Evolutionary conservation across 768 basidiomycete species (phyloP).

Genomic region (Tricholoma bakamatsutake): DNA sequence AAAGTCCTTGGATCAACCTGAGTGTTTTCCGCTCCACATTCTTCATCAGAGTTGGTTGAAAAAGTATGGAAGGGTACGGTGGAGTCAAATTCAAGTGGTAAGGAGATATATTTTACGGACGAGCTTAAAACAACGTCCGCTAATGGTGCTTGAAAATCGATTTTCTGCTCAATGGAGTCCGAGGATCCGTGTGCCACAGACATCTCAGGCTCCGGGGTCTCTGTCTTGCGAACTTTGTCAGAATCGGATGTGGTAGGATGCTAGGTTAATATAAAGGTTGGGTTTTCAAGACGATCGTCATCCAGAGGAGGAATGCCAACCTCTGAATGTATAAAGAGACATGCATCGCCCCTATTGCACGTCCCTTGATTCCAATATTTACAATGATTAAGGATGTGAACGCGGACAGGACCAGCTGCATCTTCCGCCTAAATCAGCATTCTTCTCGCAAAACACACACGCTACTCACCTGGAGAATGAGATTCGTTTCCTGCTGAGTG

Average conservation of each 20-base stretch:
- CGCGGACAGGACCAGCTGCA: background rate
- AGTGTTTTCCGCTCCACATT: background rate
- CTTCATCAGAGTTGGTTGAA: background rate
- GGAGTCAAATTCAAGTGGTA: background rate
- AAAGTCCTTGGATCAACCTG: background rate
- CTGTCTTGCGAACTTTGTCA: background rate
- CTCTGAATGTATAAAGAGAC: conserved; percentile 7
- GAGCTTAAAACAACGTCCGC: background rate
- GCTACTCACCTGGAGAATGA: background rate
- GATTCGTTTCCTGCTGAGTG: background rate
- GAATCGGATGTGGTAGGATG: background rate
- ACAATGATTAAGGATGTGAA: background rate
- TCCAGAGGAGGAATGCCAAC: background rate
- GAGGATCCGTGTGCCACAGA: background rate
- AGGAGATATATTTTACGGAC: no score
- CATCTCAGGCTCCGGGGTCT: background rate
- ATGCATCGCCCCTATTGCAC: conserved; percentile 8
- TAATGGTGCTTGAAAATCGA: background rate
- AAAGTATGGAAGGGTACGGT: background rate
- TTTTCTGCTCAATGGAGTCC: background rate
- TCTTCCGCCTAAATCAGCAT: background rate
- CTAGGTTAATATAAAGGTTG: background rate
- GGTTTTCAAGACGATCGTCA: background rate
- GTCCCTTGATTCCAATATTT: conserved; percentile 6
- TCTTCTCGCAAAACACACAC: background rate